Conservation (phyloP, 1,284 basidiomycete genomes). For the Rhodotorula glutinis region DNA sequence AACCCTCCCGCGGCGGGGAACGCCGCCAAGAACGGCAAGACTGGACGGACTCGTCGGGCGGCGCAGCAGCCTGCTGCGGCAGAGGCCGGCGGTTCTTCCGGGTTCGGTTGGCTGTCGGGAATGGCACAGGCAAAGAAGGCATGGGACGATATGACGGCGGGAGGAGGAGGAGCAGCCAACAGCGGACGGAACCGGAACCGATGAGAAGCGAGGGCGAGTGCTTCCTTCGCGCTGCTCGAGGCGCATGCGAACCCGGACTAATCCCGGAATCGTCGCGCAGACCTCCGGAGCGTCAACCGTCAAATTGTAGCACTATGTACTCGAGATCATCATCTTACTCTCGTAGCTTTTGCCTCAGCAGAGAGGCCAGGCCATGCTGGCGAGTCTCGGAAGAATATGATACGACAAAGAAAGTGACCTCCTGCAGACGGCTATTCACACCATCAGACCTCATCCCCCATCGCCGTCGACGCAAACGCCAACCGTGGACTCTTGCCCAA, state of each 20-base stretch:
- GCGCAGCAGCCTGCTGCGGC: not conserved
- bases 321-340: too few relatives aligned
- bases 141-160: slow-evolving; percentile 12
- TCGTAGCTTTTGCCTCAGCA: too few relatives aligned
- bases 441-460: not conserved
- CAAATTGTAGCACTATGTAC: too few relatives aligned
- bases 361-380: too few relatives aligned
- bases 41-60: not conserved
- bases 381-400: too few relatives aligned
- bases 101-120: slow-evolving; percentile 17
- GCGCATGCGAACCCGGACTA: too few relatives aligned
- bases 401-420: not conserved
- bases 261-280: too few relatives aligned
- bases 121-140: slow-evolving; percentile 20
- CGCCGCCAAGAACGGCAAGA: slow-evolving; percentile 9
- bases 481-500: not conserved
- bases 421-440: not conserved
- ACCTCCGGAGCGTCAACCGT: too few relatives aligned
- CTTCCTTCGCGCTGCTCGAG: too few relatives aligned
- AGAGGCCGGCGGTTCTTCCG: slow-evolving; percentile 1
- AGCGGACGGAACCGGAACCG: not conserved
- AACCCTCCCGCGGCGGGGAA: not conserved
- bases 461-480: not conserved
- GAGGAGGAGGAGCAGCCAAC: not conserved
- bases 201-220: not conserved